A percentile compares a stretch with the other conserved stretches of the same genome.
Evolutionary conservation across 345 rosid genomes (phyloP).

Genomic region (Luvunga scandens): DNA sequence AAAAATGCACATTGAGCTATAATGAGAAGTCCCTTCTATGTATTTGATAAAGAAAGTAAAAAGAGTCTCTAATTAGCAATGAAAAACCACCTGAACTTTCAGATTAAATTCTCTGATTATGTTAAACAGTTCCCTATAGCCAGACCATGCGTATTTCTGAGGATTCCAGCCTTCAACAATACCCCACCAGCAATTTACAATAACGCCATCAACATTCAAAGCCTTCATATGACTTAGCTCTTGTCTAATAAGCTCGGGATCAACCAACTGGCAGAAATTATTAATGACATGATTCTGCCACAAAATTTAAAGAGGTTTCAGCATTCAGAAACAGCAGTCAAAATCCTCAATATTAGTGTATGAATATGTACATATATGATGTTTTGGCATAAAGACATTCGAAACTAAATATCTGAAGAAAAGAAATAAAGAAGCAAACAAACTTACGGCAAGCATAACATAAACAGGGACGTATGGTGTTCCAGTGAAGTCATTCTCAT

Average conservation of each 20-base stretch:
- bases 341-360: neutral
- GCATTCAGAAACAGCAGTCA: constrained; percentile 6
- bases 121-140: constrained; percentile 80
- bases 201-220: constrained; percentile 72
- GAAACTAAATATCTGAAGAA: neutral
- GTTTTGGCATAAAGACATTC: neutral
- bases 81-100: constrained; percentile 64
- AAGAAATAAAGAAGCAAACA: constrained; percentile 10
- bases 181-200: constrained; percentile 98
- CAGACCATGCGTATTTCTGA: constrained; percentile 90
- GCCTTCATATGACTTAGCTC: constrained; percentile 78
- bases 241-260: constrained; percentile 64
- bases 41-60: neutral
- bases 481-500: constrained; percentile 49
- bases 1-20: neutral
- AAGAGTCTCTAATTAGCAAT: constrained; percentile 3
- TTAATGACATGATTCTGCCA: constrained; percentile 64
- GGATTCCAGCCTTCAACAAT: constrained; percentile 93
- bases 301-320: constrained; percentile 19
- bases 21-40: neutral
- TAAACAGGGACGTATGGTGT: constrained; percentile 72
- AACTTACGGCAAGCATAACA: constrained; percentile 73
- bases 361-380: neutral
- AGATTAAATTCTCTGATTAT: constrained; percentile 73
- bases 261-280: constrained; percentile 75